A percentile compares a stretch with the other conserved stretches of the same genome.
These are phyloP conservation scores for Stipa capillata DNA, from an alignment of 176 grass and related monocot species.

Conservation along the genomic window DNA sequence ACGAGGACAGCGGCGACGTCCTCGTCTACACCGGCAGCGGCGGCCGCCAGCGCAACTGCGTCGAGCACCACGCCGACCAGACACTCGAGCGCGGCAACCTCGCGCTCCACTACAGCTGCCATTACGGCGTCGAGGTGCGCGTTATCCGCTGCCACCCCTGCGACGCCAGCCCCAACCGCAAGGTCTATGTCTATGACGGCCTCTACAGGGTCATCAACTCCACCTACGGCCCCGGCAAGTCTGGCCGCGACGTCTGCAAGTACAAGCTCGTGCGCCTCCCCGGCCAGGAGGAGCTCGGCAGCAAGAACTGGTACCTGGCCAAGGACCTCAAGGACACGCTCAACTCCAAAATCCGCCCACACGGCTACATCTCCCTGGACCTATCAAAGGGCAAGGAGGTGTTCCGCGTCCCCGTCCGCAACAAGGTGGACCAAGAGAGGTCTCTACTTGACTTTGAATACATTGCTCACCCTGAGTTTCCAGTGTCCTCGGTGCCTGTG, in stretches of 20 bases:
- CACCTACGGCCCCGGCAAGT: constrained; percentile 40
- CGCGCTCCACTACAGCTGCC: constrained; percentile 61
- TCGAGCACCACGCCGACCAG: constrained; percentile 40
- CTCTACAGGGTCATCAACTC: constrained; percentile 56
- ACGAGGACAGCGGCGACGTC: constrained; percentile 59
- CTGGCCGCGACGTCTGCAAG: constrained; percentile 46
- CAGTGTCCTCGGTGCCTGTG: not conserved
- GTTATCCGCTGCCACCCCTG: constrained; percentile 49
- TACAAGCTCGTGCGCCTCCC: constrained; percentile 65
- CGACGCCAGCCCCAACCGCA: constrained; percentile 30
- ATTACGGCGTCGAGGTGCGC: constrained; percentile 68
- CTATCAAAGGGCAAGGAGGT: constrained; percentile 44
- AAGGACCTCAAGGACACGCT: constrained; percentile 34
- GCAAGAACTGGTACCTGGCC: constrained; percentile 23
- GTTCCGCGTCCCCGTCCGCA: constrained; percentile 42
- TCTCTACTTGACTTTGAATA: constrained; percentile 44
- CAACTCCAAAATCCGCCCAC: not conserved
- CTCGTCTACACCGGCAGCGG: constrained; percentile 80
- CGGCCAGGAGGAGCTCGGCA: constrained; percentile 50
- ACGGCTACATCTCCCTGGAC: constrained; percentile 51
- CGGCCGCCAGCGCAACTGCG: constrained; percentile 43
- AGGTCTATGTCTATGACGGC: constrained; percentile 79
- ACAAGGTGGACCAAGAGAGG: constrained; percentile 45
- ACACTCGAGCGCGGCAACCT: constrained; percentile 70
- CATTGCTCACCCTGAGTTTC: constrained; percentile 18